Percentiles rank a stretch among this genome's conserved stretches.
Evolutionary conservation across 2,329 filamentous ascomycete species (phyloP).

Genomic region (Lecanicillium sp.): DNA sequence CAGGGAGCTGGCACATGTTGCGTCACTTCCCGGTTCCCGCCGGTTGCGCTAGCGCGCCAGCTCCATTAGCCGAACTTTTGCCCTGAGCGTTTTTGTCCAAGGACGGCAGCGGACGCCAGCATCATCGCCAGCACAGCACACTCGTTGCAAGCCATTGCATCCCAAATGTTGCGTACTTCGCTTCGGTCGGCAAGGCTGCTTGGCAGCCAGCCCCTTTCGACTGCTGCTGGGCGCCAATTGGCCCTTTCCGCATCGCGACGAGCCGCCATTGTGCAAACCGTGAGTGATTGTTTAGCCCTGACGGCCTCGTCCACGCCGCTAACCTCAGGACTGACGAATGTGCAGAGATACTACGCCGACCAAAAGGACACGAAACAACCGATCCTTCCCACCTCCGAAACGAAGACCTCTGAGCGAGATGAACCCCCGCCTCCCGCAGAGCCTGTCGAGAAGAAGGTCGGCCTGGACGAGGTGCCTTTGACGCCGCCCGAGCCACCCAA

Average conservation of each 20-base stretch:
- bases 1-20: constrained; percentile 14
- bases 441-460: constrained; percentile 28
- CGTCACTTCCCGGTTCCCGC: constrained; percentile 28
- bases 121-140: constrained; percentile 18
- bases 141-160: constrained; percentile 35
- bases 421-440: constrained; percentile 29
- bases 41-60: constrained; percentile 13
- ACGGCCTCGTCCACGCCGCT: background rate
- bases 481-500: constrained; percentile 27
- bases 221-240: constrained; percentile 52
- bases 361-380: constrained; percentile 45
- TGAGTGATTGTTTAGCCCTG: background rate
- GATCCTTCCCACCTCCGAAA: constrained; percentile 47
- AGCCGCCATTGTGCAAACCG: constrained; percentile 14
- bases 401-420: constrained; percentile 39
- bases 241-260: constrained; percentile 30
- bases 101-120: constrained; percentile 6
- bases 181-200: constrained; percentile 56
- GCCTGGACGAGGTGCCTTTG: constrained; percentile 28
- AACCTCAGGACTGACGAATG: background rate
- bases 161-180: constrained; percentile 62
- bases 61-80: constrained; percentile 35
- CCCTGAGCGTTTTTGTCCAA: constrained; percentile 35
- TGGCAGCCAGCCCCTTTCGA: constrained; percentile 45
- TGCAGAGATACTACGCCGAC: constrained; percentile 50